Base-by-base conservation (phyloP, 208 protist genomes). In the Trypanosoma lewisi region DNA sequence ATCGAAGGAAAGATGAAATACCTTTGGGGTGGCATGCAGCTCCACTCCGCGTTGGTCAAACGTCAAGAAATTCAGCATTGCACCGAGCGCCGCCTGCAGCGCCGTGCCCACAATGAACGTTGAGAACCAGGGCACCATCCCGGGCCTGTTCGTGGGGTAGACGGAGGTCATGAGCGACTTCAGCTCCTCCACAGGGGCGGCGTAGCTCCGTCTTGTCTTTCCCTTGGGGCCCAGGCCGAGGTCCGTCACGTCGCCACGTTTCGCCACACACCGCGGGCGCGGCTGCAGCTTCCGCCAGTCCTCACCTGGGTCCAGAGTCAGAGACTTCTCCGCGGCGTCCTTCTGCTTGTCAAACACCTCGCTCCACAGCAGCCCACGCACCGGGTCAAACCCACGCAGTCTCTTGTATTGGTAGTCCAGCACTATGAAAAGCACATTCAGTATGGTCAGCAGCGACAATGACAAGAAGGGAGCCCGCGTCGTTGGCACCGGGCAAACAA, bases 121-220 rank as follows among this genome's bases (percentile, higher is more conserved):
- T 30, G 84, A 90, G 72, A 75, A 94, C 85, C 87, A 94, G 19
- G 84, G 73, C 44, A 94, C 87, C 87, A 94, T 94, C 39, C 78
- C 82, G 0, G 82, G 77, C 5, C 72, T 64, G 56, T 91, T 89
- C 17, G 75, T 27, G 7, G 83, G 87, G 56, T 88, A 82, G 51
- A 75, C 44, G 8, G 55, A 61, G 12, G 58, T 51, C 25, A 65
- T 21, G n/a, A 55, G 64, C 19, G 80, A 57, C 19, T 61, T 27
- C 25, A 84, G 19, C n/a, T 78, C 59, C 31, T 70, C 50, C 28
- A 67, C 5, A 33, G 47, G 50, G 17, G n/a, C n/a, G n/a, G n/a
- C n/a, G n/a, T n/a, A n/a, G n/a, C n/a, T n/a, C n/a, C n/a, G n/a
- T n/a, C n/a, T n/a, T n/a, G n/a, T n/a, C n/a, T n/a, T n/a, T n/a